Evolutionary conservation across 768 basidiomycete species (phyloP).

Genomic region (Phlegmacium glaucopus): DNA sequence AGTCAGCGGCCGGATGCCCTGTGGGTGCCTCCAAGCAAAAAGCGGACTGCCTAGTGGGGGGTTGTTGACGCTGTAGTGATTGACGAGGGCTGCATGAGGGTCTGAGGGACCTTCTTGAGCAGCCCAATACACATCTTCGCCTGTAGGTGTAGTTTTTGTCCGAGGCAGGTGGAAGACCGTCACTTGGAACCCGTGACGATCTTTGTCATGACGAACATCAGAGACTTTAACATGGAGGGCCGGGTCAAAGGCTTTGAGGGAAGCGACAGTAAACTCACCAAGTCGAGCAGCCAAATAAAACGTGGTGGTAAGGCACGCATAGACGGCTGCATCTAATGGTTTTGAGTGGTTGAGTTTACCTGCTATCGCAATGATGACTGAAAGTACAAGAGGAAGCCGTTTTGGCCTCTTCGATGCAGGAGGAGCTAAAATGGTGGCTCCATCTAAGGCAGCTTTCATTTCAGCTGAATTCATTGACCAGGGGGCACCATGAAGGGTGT

Average conservation of each 20-base stretch:
- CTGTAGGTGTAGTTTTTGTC: conserved; percentile 4
- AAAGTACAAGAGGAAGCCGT: conserved; percentile 4
- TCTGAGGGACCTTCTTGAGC: conserved; percentile 17
- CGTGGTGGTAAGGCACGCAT: conserved; percentile 15
- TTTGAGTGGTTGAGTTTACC: conserved; percentile 5
- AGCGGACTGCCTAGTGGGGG: conserved; percentile 9
- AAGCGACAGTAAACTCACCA: conserved; percentile 19
- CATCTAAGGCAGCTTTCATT: conserved; percentile 2
- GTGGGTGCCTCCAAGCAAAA: conserved; percentile 2
- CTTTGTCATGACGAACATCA: background rate
- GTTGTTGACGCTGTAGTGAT: conserved; percentile 24
- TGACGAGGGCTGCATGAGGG: conserved; percentile 13
- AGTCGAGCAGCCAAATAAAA: conserved; percentile 11
- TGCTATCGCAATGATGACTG: background rate
- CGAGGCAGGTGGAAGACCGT: conserved; percentile 17
- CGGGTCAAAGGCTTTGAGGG: conserved; percentile 12
- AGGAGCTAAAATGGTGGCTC: conserved; percentile 2
- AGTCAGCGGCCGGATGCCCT: conserved; percentile 3
- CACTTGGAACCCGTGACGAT: conserved; percentile 9
- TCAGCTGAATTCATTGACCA: conserved; percentile 1
- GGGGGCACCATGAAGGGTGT: conserved; percentile 24
- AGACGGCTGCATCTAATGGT: conserved; percentile 18
- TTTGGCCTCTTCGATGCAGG: conserved; percentile 3
- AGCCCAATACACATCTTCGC: conserved; percentile 24
- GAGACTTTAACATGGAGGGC: conserved; percentile 4